These are phyloP conservation scores for Blastomyces parvus DNA, from an alignment of 2,329 filamentous ascomycete species.

Conservation along the genomic window DNA sequence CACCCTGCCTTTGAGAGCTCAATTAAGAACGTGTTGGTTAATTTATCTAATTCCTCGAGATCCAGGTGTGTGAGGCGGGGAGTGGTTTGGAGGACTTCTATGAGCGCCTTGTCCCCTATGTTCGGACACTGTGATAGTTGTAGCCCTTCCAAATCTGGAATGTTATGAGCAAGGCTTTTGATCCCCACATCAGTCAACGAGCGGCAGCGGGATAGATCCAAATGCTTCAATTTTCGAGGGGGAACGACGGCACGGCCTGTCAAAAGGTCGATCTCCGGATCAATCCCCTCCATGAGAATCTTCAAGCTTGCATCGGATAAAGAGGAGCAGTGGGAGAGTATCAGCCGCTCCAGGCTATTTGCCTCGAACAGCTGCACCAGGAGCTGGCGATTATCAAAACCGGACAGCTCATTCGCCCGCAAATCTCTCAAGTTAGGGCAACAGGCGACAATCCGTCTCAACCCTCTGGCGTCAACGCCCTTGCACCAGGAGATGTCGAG, in stretches of 20 bases:
- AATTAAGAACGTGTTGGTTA: conserved; percentile 67
- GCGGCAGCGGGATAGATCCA: conserved; percentile 74
- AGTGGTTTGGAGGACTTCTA: conserved; percentile 62
- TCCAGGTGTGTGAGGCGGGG: conserved; percentile 77
- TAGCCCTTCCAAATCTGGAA: conserved; percentile 72
- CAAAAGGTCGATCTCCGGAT: conserved; percentile 71
- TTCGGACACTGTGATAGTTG: conserved; percentile 69
- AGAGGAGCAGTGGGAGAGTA: conserved; percentile 69
- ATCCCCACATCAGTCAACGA: conserved; percentile 64
- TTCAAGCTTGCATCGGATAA: conserved; percentile 65
- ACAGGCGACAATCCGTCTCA: conserved; percentile 60
- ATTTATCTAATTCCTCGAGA: conserved; percentile 68
- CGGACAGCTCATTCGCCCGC: conserved; percentile 68
- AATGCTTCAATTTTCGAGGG: conserved; percentile 65
- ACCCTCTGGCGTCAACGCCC: conserved; percentile 67
- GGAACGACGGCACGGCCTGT: conserved; percentile 68
- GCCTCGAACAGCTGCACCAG: conserved; percentile 65
- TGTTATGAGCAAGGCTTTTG: conserved; percentile 59
- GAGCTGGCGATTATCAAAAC: conserved; percentile 65
- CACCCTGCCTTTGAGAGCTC: conserved; percentile 70
- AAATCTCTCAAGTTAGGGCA: conserved; percentile 70
- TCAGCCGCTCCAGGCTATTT: conserved; percentile 73
- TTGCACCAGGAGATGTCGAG: conserved; percentile 92
- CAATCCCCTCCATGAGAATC: conserved; percentile 63
- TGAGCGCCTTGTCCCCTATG: conserved; percentile 64